Base-by-base conservation (phyloP, 2,329 filamentous ascomycete genomes). In the Sarocladium oryzae region DNA sequence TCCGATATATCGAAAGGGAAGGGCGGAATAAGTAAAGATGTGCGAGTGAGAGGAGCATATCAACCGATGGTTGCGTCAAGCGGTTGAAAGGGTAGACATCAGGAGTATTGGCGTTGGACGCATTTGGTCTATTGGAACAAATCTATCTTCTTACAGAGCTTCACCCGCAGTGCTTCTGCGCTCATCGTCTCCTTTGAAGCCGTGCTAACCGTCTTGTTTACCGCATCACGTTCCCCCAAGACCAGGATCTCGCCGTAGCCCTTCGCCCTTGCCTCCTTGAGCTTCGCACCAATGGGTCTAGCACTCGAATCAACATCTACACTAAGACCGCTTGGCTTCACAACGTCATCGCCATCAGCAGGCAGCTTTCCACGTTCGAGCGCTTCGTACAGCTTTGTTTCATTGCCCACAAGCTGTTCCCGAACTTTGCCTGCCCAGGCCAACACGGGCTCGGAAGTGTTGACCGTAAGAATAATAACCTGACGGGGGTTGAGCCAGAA, bases 401-500 rank as follows among this genome's bases (percentile, higher is more conserved):
- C 63, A 46, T 66, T 70, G 4, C 83, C 78, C 28, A 77, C 66
- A 4, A 84, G 69, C 5, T 79, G 63, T 45, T 78, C 68, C 52
- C 75, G 72, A 5, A 74, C 67, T 37, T 68, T 65, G 53, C 63
- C 71, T 20, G 69, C 78, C 72, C 68, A 79, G 1, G 65, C 65
- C 9, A 84, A 54, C 1, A 85, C 74, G 1, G 74, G 69, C 3
- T 73, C 68, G 4, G 74, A 76, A 46, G 83, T 75, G 59, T 87
- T 89, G 50, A 92, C 76, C 0, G 87, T 86, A 28, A 93, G 67
- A 52, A 95, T 78, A 41, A 86, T 81, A 37, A 81, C 84, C 62
- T 93, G 90, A 5, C 83, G 80, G 1, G 89, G 89, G 51, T 87
- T 91, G 9, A 95, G 74, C 90, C 89, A 95, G 64, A 95, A 92